Conservation (phyloP, 768 basidiomycete genomes). For the Tulasnella sp. region DNA sequence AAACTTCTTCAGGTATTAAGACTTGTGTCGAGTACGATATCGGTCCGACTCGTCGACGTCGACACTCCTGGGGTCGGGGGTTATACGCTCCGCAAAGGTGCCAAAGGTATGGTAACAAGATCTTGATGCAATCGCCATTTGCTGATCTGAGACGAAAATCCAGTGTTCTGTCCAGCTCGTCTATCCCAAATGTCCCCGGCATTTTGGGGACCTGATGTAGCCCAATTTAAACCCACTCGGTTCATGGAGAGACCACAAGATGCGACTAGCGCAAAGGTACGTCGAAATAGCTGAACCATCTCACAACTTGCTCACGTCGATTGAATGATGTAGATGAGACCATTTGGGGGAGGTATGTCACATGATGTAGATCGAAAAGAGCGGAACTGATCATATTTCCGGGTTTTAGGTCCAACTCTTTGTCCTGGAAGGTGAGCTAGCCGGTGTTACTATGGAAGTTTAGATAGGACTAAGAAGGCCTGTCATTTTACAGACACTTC, state of each 20-base stretch:
- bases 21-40: not conserved
- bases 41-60: conserved; percentile 4
- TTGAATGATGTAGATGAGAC: too few species aligned
- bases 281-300: too few species aligned
- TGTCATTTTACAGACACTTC: conserved; percentile 3
- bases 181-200: not conserved
- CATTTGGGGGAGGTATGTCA: conserved; percentile 12
- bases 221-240: conserved; percentile 2
- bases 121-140: too few species aligned
- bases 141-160: too few species aligned
- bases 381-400: too few species aligned
- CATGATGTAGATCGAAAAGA: too few species aligned
- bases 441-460: too few species aligned
- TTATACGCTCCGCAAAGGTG: conserved; percentile 5
- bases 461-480: too few species aligned
- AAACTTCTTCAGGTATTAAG: too few species aligned
- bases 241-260: conserved; percentile 6
- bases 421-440: conserved; percentile 6
- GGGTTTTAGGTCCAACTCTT: conserved; percentile 2
- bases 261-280: not conserved
- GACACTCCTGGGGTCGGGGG: conserved; percentile 4
- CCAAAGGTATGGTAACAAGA: too few species aligned
- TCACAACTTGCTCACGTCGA: too few species aligned
- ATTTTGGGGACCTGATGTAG: not conserved
- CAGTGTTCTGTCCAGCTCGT: conserved; percentile 5